Percentiles rank a stretch among this genome's conserved stretches.
phyloP scores from a whole-genome alignment of 805 yeast genomes.

The Clavispora phyllophila region DNA sequence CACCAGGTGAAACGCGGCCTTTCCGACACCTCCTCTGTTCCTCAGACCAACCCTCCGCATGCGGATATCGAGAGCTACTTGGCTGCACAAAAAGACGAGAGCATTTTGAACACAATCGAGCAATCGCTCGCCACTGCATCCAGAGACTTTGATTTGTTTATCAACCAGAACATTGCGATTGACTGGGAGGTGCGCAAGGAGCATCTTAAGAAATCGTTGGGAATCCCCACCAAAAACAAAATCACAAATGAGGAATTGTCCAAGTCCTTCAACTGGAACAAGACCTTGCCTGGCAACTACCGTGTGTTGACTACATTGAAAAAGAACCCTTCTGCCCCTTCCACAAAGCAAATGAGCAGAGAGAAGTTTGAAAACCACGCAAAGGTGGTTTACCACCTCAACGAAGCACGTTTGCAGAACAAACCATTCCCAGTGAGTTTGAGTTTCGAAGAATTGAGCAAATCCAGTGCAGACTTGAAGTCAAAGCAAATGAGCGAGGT shows the following conservation, averaged over 20 bases:
- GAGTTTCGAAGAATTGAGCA: constrained; percentile 57
- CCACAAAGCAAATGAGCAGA: constrained; percentile 33
- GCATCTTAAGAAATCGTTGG: constrained; percentile 68
- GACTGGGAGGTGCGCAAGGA: constrained; percentile 83
- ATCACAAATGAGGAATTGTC: constrained; percentile 15
- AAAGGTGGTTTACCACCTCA: constrained; percentile 61
- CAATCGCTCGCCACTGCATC: constrained; percentile 70
- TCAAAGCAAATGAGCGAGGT: constrained; percentile 70
- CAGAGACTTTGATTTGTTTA: constrained; percentile 74
- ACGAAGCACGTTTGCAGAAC: constrained; percentile 56
- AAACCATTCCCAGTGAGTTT: constrained; percentile 52
- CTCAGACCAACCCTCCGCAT: constrained; percentile 1
- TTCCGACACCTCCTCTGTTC: neutral
- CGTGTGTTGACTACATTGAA: constrained; percentile 30
- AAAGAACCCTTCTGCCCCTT: constrained; percentile 8
- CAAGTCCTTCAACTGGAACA: constrained; percentile 32
- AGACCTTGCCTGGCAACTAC: constrained; percentile 27
- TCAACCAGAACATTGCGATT: constrained; percentile 63
- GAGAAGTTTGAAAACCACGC: constrained; percentile 74
- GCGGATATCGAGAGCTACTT: constrained; percentile 52
- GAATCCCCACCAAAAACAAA: constrained; percentile 24
- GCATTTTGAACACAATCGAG: constrained; percentile 76
- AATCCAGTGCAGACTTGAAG: constrained; percentile 53
- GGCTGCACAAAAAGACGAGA: constrained; percentile 72
- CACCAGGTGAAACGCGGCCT: neutral